Evolutionary conservation across 2,329 filamentous ascomycete genomes (phyloP).

Genomic region (Neofusicoccum ribis): DNA sequence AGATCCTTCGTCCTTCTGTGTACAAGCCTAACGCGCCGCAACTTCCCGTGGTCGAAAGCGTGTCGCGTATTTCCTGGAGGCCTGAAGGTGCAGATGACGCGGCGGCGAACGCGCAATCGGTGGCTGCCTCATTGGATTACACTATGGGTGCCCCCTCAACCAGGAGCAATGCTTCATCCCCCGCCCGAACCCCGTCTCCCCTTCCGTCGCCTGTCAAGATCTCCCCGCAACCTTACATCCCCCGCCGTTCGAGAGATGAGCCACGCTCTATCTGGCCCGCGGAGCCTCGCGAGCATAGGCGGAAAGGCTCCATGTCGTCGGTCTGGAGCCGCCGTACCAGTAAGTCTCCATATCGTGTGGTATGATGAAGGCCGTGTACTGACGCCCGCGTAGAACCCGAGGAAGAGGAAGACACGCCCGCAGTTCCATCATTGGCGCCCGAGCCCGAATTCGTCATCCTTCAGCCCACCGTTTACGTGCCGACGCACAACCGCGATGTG

Average conservation of each 20-base stretch:
- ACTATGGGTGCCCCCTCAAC: not conserved
- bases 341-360: not conserved
- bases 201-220: slow-evolving; percentile 1
- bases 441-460: not conserved
- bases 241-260: slow-evolving; percentile 4
- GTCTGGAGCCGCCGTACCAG: not conserved
- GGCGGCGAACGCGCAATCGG: slow-evolving; percentile 1
- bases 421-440: not conserved
- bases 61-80: slow-evolving; percentile 13
- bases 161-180: not conserved
- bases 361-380: not conserved
- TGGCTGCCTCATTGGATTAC: slow-evolving; percentile 11
- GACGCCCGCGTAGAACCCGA: not conserved
- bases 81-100: not conserved
- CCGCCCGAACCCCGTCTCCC: not conserved
- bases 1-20: not conserved
- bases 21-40: slow-evolving; percentile 7
- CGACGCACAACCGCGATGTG: not conserved
- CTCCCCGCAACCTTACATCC: not conserved
- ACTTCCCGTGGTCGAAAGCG: slow-evolving; percentile 9
- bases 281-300: not conserved
- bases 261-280: slow-evolving; percentile 1
- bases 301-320: slow-evolving; percentile 9
- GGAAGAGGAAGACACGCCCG: not conserved
- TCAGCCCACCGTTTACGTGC: slow-evolving; percentile 1